Conservation (phyloP, 2,329 filamentous ascomycete genomes). For the Eutypa lata region DNA sequence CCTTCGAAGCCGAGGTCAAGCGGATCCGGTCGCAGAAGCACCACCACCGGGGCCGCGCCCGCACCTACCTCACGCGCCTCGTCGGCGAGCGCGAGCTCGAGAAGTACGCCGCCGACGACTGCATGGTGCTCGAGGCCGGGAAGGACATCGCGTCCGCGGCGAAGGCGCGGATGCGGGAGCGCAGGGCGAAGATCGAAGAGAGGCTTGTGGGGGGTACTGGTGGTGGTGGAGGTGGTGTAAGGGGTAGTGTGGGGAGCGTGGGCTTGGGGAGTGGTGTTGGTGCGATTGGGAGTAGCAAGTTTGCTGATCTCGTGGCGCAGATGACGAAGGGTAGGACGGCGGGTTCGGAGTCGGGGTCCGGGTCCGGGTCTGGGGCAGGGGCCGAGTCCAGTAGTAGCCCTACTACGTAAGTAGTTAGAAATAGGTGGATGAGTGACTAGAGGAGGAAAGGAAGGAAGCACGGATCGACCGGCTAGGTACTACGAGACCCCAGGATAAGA, state of each 20-base stretch:
- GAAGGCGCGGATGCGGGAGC: slow-evolving; percentile 6
- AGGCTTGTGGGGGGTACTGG: neutral
- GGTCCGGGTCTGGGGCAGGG: neutral
- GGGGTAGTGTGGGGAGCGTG: slow-evolving; percentile 4
- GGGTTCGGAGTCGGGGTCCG: slow-evolving; percentile 7
- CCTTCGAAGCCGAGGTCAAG: slow-evolving; percentile 79
- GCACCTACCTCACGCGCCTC: slow-evolving; percentile 47
- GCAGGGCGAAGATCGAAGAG: slow-evolving; percentile 4
- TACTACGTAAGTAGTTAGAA: too few relatives aligned
- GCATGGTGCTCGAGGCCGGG: slow-evolving; percentile 34
- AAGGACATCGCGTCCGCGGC: slow-evolving; percentile 15
- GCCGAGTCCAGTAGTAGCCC: too few relatives aligned
- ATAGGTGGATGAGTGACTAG: too few relatives aligned
- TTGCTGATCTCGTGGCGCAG: slow-evolving; percentile 29
- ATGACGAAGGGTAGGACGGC: slow-evolving; percentile 23
- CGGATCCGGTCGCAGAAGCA: slow-evolving; percentile 35
- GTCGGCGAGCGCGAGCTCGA: slow-evolving; percentile 42
- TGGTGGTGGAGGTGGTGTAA: slow-evolving; percentile 2
- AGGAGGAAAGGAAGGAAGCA: too few relatives aligned
- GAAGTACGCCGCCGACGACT: slow-evolving; percentile 34
- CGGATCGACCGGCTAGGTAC: too few relatives aligned
- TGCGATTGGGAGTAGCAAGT: slow-evolving; percentile 14
- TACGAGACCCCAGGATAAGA: too few relatives aligned
- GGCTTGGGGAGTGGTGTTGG: too few relatives aligned
- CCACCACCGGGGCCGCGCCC: slow-evolving; percentile 29